Conservation (phyloP, 768 basidiomycete species). For the Rhodotorula graminis region DNA sequence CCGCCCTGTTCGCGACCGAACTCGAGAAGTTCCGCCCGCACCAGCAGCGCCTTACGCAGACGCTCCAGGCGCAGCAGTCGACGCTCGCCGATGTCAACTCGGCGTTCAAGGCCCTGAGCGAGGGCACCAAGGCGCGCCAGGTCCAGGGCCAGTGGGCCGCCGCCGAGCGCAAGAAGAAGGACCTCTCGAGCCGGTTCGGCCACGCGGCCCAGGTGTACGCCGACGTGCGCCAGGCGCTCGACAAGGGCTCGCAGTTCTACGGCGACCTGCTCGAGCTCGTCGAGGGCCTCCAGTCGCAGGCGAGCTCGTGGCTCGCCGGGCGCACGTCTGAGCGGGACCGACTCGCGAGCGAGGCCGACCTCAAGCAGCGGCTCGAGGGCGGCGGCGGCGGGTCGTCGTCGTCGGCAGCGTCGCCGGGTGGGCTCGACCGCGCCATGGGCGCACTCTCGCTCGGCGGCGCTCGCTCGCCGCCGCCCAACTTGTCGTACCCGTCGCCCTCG, state of each 20-base stretch:
- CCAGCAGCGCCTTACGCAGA: conserved; percentile 72
- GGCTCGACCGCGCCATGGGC: conserved; percentile 42
- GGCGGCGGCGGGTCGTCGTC: neutral
- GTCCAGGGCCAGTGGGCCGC: conserved; percentile 77
- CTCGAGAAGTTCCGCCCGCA: conserved; percentile 93
- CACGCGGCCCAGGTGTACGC: conserved; percentile 76
- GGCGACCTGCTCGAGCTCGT: conserved; percentile 66
- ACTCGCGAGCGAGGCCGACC: conserved; percentile 65
- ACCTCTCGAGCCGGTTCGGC: conserved; percentile 65
- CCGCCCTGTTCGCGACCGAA: conserved; percentile 82
- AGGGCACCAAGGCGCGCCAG: conserved; percentile 67
- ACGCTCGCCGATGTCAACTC: conserved; percentile 67
- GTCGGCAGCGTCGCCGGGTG: neutral
- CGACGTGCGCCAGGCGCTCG: conserved; percentile 75
- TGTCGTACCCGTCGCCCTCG: neutral
- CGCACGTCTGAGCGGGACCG: conserved; percentile 67
- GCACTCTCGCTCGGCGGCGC: conserved; percentile 43
- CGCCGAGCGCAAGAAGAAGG: conserved; percentile 71
- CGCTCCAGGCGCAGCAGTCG: conserved; percentile 69
- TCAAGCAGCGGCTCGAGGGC: conserved; percentile 60
- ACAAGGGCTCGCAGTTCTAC: conserved; percentile 84
- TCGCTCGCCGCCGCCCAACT: neutral
- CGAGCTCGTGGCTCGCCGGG: conserved; percentile 59
- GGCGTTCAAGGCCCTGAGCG: conserved; percentile 69
- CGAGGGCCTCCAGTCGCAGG: conserved; percentile 57